These are phyloP conservation scores for Zygosaccharomyces sapae DNA, from an alignment of 1,139 yeast species.

Conservation along the genomic window DNA sequence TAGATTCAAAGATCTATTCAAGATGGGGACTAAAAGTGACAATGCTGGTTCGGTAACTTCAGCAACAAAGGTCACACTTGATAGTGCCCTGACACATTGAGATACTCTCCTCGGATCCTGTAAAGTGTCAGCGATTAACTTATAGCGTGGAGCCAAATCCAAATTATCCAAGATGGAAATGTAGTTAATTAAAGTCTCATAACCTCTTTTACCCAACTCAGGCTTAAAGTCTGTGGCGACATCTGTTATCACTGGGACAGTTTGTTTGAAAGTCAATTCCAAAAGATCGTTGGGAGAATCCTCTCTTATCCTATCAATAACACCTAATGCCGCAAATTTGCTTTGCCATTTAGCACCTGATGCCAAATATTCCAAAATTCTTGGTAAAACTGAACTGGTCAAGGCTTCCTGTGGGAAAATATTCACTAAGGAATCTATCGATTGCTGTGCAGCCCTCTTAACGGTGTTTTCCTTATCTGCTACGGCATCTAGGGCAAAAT, in stretches of 20 bases:
- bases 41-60: conserved; percentile 97
- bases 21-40: conserved; percentile 83
- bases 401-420: conserved; percentile 77
- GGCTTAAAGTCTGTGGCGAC: conserved; percentile 95
- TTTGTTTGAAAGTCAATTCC: conserved; percentile 71
- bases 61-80: conserved; percentile 95
- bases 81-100: conserved; percentile 80
- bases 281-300: conserved; percentile 82
- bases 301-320: conserved; percentile 68
- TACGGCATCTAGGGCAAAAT: conserved; percentile 56
- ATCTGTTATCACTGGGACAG: conserved; percentile 83
- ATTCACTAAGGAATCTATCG: conserved; percentile 63
- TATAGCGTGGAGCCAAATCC: conserved; percentile 83
- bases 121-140: conserved; percentile 79
- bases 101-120: conserved; percentile 88
- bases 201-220: conserved; percentile 84
- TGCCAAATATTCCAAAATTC: conserved; percentile 60
- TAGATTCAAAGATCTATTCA: conserved; percentile 84
- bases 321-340: conserved; percentile 71
- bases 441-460: conserved; percentile 72
- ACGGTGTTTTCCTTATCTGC: conserved; percentile 88
- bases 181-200: conserved; percentile 61
- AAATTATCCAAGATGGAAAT: conserved; percentile 85
- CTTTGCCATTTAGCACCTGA: conserved; percentile 90
- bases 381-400: conserved; percentile 63